These are phyloP conservation scores for Cyberlindnera maritima DNA, from an alignment of 805 yeast species.

Conservation along the genomic window DNA sequence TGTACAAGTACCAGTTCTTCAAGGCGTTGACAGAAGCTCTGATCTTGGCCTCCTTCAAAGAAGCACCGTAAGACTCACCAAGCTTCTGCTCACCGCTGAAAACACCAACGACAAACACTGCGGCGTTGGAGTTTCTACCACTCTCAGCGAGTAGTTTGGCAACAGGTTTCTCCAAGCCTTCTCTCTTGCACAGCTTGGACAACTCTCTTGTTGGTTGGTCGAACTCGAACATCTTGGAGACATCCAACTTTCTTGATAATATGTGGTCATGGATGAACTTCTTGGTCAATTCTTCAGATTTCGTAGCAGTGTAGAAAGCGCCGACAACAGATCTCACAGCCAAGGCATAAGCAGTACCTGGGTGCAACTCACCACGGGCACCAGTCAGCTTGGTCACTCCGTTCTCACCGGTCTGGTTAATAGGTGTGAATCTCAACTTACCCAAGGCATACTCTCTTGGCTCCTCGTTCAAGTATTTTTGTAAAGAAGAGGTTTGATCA, in stretches of 20 bases:
- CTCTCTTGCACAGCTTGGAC: slow-evolving; percentile 70
- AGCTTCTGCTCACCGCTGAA: slow-evolving; percentile 79
- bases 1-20: slow-evolving; percentile 88
- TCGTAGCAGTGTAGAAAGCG: slow-evolving; percentile 69
- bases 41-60: slow-evolving; percentile 86
- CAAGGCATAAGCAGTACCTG: slow-evolving; percentile 45
- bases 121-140: slow-evolving; percentile 80
- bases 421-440: slow-evolving; percentile 50
- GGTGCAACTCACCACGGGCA: slow-evolving; percentile 25
- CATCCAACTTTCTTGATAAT: slow-evolving; percentile 76
- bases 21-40: slow-evolving; percentile 90
- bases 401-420: slow-evolving; percentile 34
- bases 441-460: slow-evolving; percentile 68
- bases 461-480: slow-evolving; percentile 66
- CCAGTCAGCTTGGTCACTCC: slow-evolving; percentile 52
- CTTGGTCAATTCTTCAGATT: slow-evolving; percentile 56
- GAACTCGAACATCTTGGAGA: slow-evolving; percentile 73
- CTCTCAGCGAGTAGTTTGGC: slow-evolving; percentile 88
- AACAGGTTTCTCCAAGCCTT: slow-evolving; percentile 69
- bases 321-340: slow-evolving; percentile 83
- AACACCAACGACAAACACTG: slow-evolving; percentile 89
- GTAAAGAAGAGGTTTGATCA: slow-evolving; percentile 61
- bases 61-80: slow-evolving; percentile 94
- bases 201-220: slow-evolving; percentile 85
- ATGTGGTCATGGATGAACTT: slow-evolving; percentile 72